A percentile compares a stretch with the other conserved stretches of the same genome.
Evolutionary conservation across 306 rosid species (phyloP).

Genomic region (Vigna unguiculata): DNA sequence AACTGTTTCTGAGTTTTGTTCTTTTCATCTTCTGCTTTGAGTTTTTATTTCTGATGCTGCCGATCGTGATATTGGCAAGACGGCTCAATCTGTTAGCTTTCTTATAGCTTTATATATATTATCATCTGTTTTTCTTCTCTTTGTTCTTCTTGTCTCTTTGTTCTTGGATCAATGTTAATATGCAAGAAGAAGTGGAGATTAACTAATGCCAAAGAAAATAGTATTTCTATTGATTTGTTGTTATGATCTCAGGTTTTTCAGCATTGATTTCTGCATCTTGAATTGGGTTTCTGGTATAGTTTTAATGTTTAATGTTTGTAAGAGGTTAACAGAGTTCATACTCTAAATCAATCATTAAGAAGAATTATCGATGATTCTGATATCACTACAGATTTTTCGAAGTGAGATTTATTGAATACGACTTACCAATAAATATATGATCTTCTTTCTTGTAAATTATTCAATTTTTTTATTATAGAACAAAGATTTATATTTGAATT

Average conservation of each 20-base stretch:
- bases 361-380: too few species aligned
- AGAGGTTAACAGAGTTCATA: too few species aligned
- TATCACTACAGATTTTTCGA: too few species aligned
- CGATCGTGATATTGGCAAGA: slow-evolving; percentile 76
- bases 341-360: too few species aligned
- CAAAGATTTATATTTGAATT: too few species aligned
- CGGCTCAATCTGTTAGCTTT: slow-evolving; percentile 69
- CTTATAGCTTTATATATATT: slow-evolving; percentile 29
- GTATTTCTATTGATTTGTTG: slow-evolving; percentile 18
- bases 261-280: too few species aligned
- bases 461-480: too few species aligned
- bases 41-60: slow-evolving; percentile 48
- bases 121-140: neutral
- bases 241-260: slow-evolving; percentile 1
- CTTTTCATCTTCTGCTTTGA: slow-evolving; percentile 36
- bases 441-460: too few species aligned
- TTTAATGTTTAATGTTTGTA: too few species aligned
- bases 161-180: slow-evolving; percentile 25
- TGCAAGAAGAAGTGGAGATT: slow-evolving; percentile 32
- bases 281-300: too few species aligned
- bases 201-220: slow-evolving; percentile 38
- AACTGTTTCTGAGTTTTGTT: slow-evolving; percentile 46
- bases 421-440: too few species aligned
- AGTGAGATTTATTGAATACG: too few species aligned
- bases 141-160: neutral